Evolutionary conservation across 768 basidiomycete species (phyloP), one percentile per base, ranked within the genome.

Genomic region (Pleurotus salmoneostramineus): DNA sequence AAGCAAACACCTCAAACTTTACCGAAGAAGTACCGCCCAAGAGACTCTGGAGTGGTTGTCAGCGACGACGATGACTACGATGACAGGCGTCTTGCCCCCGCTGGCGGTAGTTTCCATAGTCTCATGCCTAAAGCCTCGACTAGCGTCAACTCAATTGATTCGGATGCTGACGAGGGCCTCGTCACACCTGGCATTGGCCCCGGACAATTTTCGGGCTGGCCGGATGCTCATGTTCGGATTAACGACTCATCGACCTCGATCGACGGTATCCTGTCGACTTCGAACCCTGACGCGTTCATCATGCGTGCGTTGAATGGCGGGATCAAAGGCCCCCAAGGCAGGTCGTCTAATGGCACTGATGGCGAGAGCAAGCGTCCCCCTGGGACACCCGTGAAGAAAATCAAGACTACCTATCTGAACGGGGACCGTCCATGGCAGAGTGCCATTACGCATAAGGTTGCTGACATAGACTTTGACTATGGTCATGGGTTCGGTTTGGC

Each of bases 301-400:
- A 71, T 86, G 63, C 83, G 83, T 32, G 86, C 86, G 2, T 79
- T 93, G 10, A 80, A 80, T 5, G 77, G 81, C 3, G 83, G 82
- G 8, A 75, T 80, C 11, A 87, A 84, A 59, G 76, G 75, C 2
- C 70, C 75, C 33, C 66, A 64, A 35, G 33, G 40, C 31, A 12
- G 42, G 32, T 40, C 55, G 31, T 12, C 47, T 15, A 5, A 17
- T 7, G 48, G 49, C 12, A 35, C 51, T 3, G 73, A 75, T 62
- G 71, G 72, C 27, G 66, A 69, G 52, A 40, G 36, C 40, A 91
- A 89, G 77, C 85, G 78, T 57, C 82, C 83, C 5, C 91, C 91
- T 1, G 89, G 88, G 0, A 93, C 91, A 11, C 91, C 91, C 0
- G 88, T 91, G n/a, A 93, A 93, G 77, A 84, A 79, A 65, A 69